phyloP scores from a whole-genome alignment of 441 rosid genomes.

The Viola pubescens region DNA sequence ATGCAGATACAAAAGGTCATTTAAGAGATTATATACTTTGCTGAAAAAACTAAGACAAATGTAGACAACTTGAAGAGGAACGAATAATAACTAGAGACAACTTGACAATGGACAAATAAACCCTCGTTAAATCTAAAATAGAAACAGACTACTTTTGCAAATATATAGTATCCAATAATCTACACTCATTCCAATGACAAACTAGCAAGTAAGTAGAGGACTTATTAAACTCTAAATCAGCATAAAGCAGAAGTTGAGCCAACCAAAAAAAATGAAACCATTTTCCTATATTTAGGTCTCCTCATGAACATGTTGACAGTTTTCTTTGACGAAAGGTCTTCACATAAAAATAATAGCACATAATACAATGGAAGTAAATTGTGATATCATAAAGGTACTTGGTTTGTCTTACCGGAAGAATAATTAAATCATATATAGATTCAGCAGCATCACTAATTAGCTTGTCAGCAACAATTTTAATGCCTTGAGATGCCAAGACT shows the following conservation, averaged over 20 bases:
- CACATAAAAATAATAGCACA: slow-evolving; percentile 6
- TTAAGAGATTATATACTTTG: not conserved
- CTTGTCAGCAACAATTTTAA: slow-evolving; percentile 70
- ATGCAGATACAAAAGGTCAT: not conserved
- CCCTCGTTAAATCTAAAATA: no score
- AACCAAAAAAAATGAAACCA: not conserved
- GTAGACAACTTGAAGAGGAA: no score
- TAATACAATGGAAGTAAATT: slow-evolving; percentile 9
- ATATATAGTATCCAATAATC: no score
- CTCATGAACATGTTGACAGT: no score
- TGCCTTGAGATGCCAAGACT: slow-evolving; percentile 69
- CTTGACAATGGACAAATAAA: no score
- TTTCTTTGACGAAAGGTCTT: no score
- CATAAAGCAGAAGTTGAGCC: not conserved
- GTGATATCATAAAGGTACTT: not conserved
- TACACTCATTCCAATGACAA: no score
- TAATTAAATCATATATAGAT: slow-evolving; percentile 55
- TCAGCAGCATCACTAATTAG: slow-evolving; percentile 53
- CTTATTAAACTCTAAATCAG: no score
- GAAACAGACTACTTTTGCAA: no score
- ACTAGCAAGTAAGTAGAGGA: no score
- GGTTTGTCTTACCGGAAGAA: slow-evolving; percentile 70
- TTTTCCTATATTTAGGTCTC: not conserved
- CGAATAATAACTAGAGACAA: no score
- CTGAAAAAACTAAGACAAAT: no score